Evolutionary conservation across 2,329 filamentous ascomycete species (phyloP), one percentile per base, ranked within the genome.

Genomic region (Sarocladium kiliense): DNA sequence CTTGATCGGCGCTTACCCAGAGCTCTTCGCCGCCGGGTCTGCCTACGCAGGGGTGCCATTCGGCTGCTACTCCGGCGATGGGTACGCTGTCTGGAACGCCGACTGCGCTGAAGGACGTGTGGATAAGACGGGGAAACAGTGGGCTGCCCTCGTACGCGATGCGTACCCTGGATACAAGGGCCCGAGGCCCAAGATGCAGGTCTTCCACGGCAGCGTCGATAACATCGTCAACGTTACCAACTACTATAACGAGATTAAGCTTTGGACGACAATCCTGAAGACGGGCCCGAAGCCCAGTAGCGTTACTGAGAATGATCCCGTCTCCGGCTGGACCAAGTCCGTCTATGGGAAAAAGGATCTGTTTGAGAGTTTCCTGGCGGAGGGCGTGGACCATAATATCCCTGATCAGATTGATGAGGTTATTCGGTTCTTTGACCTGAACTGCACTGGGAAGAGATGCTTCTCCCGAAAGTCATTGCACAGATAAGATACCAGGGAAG

Each of bases 101-200:
- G 36, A 39, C 7, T 84, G 80, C 64, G 74, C 79, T 5, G 68
- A 73, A 42, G 80, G 80, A 16, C 70, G 36, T n/a, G 16, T 77
- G 59, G 66, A 71, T 25, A 65, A 71, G 56, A 71, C 71, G 2
- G 68, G 69, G 10, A 55, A 65, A 56, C 61, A 66, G 54, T 77
- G 74, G 74, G 72, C 68, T 12, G 64, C 71, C 54, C 61, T 67
- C 41, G 71, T 70, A 2, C 62, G 64, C 45, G 65, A 68, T 12
- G 80, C 78, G 70, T 78, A 79, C 63, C 75, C 77, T 0, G 72
- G 72, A 34, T 83, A 63, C 57, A 53, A 54, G 12, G 79, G 79
- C 0, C 60, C 72, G 1, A 68, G 78, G 1, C 80, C 80, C 1
- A 74, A 71, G 56, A 79, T 84, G 75, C 78, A 81, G 65, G 74